Conservation (phyloP, 1,139 yeast genomes). For the Magnusiomyces suaveolens region DNA sequence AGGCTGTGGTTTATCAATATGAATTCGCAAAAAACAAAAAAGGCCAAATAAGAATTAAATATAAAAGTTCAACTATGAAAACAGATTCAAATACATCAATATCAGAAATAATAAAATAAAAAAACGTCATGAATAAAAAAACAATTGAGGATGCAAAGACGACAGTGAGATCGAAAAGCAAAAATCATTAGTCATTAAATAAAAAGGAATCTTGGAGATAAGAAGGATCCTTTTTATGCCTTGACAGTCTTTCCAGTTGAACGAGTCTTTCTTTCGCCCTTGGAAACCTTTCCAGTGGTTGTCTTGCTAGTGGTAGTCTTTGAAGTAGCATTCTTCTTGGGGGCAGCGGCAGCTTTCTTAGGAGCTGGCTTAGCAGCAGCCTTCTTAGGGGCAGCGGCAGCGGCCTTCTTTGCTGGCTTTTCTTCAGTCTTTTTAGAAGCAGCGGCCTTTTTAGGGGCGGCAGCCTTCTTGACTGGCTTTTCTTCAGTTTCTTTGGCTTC, state of each 20-base stretch:
- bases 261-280: conserved; percentile 2
- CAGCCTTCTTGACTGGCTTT: conserved; percentile 14
- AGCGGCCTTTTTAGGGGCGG: conserved; percentile 36
- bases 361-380: conserved; percentile 22
- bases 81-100: background rate
- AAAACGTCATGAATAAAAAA: background rate
- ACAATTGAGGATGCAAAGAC: background rate
- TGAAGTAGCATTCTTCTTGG: conserved; percentile 22
- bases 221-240: background rate
- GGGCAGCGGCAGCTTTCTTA: conserved; percentile 23
- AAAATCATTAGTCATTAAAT: background rate
- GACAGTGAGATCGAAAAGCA: background rate
- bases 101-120: too few species aligned
- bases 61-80: background rate
- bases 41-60: background rate
- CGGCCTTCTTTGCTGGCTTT: conserved; percentile 24
- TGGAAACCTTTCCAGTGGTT: background rate
- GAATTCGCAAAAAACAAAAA: too few species aligned
- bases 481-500: conserved; percentile 21
- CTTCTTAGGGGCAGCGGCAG: conserved; percentile 17
- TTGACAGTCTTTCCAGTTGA: background rate
- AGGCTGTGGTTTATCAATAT: too few species aligned
- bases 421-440: conserved; percentile 32
- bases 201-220: background rate
- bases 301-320: conserved; percentile 22